Evolutionary conservation across 202 grass and related monocot species (phyloP), one percentile per base, ranked within the genome.

Genomic region (Carex sylvatica): DNA sequence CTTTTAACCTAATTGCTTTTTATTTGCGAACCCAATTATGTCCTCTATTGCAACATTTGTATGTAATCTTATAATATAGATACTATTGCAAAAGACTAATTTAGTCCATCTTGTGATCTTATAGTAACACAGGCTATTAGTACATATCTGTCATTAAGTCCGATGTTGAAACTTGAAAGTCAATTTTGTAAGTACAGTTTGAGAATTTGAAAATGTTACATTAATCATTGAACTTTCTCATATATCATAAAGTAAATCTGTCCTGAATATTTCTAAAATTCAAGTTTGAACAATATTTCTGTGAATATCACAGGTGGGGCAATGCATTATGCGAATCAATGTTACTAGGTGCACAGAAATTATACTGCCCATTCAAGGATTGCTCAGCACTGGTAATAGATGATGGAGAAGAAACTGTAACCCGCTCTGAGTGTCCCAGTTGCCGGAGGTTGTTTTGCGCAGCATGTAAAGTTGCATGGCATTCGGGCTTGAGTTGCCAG

Each of bases 361-460:
- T 63, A 0, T 87, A 88, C 85, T 97, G 89, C 87, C 89, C 91
- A 9, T 97, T 90, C 74, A 86, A 54, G 58, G 89, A 91, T 36
- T 93, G 91, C 74, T 93, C 93, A 18, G 84, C 84, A 63, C 63
- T 90, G 52, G 81, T 93, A 79, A 31, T 88, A 68, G 66, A 60
- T 4, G 79, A 92, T 61, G 70, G 0, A 7, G 80, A 40, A 4
- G 6, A n/a, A 2, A 22, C 6, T 10, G 60, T 97, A 15, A 88
- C 36, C 12, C 65, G 87, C 74, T 51, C 68, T 14, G 85, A 91
- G 78, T 97, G 93, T 78, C 89, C 85, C 5, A 82, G 65, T 47
- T 97, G 91, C 79, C 1, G 62, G 15, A 85, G 91, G 13, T 82
- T 87, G 30, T 97, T 93, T 74, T 97, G 93, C 6, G 82, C 91